Evolutionary conservation across 2,329 filamentous ascomycete species (phyloP).

Genomic region (Immersiporthe knoxdaviesiana): DNA sequence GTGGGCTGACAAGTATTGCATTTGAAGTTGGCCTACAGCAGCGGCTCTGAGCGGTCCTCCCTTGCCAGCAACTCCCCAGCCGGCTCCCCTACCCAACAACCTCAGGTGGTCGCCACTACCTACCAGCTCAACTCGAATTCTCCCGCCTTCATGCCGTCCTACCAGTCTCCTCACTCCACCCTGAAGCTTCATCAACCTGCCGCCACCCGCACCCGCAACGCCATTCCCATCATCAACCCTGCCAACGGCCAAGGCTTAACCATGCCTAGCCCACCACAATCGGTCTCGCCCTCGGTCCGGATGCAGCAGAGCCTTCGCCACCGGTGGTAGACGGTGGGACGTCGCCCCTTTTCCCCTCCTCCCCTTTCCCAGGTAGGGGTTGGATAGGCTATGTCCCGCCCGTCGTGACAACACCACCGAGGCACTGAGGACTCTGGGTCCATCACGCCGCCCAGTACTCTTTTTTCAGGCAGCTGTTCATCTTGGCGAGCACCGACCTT

Average conservation of each 20-base stretch:
- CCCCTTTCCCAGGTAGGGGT: conserved; percentile 35
- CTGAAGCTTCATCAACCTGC: conserved; percentile 90
- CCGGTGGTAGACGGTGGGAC: conserved; percentile 54
- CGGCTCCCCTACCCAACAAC: conserved; percentile 87
- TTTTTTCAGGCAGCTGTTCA: conserved; percentile 45
- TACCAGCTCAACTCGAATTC: conserved; percentile 74
- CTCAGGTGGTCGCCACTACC: conserved; percentile 76
- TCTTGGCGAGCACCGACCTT: conserved; percentile 54
- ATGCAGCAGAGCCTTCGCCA: conserved; percentile 59
- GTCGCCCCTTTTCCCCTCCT: conserved; percentile 41
- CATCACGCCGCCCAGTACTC: conserved; percentile 42
- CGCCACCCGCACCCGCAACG: conserved; percentile 86
- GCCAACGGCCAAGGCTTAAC: conserved; percentile 73
- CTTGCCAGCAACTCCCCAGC: conserved; percentile 93
- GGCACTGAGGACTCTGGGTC: conserved; percentile 42
- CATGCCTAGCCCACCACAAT: conserved; percentile 85
- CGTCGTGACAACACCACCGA: conserved; percentile 40
- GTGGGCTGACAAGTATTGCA: conserved; percentile 40
- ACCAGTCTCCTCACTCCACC: conserved; percentile 66
- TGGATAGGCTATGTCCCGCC: conserved; percentile 39
- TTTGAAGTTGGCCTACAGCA: conserved; percentile 45
- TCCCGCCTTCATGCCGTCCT: conserved; percentile 67
- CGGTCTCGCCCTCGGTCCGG: conserved; percentile 61
- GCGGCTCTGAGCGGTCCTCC: conserved; percentile 83
- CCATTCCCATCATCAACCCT: conserved; percentile 97